Evolutionary conservation across 108 stramenopile species (phyloP), one percentile per base, ranked within the genome.

Genomic region (Pinguiococcus pyrenoidosus): DNA sequence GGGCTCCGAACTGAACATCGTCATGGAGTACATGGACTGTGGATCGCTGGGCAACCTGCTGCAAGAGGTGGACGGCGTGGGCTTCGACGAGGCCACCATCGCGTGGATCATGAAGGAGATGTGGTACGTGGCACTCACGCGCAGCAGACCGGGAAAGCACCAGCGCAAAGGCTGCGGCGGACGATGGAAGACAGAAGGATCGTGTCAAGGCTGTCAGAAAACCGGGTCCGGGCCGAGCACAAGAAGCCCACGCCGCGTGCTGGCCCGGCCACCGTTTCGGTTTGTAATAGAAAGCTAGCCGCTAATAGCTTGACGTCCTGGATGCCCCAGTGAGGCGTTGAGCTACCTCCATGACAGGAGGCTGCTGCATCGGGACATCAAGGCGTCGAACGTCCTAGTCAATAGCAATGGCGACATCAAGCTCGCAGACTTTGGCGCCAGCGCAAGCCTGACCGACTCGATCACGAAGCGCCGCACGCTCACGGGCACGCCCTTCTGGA

Each of bases 401-500:
- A 66, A 64, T 2, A 18, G 37, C 10, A 58, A 69, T 30, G 76
- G 76, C 30, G n/a, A 32, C 14, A 74, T 71, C 7, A 75, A 75
- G 43, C 62, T 77, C 2, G 76, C 68, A 10, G 72, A 74, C 36
- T 74, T 74, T 27, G 73, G 73, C 32, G 64, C 59, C 17, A 65
- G 65, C 1, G 87, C 89, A 2, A 81, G 85, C 51, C 66, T 98
- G 53, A 89, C 76, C 7, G 82, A 92, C 60, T 90, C 89, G 17
- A 49, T 86, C 13, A 91, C 85, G 48, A 93, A 95, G 61, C 77
- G 92, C 27, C 84, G 87, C 56, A 93, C 92, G 13, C 83, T 93
- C 30, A 92, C 92, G 4, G 97, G 97, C 20, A 82, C 85, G 39
- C 97, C 97, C 3, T 96, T 87, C 73, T 99, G 94, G 94, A 99